These are phyloP conservation scores for Abrus precatorius DNA, from an alignment of 306 rosid genomes.

Conservation along the genomic window DNA sequence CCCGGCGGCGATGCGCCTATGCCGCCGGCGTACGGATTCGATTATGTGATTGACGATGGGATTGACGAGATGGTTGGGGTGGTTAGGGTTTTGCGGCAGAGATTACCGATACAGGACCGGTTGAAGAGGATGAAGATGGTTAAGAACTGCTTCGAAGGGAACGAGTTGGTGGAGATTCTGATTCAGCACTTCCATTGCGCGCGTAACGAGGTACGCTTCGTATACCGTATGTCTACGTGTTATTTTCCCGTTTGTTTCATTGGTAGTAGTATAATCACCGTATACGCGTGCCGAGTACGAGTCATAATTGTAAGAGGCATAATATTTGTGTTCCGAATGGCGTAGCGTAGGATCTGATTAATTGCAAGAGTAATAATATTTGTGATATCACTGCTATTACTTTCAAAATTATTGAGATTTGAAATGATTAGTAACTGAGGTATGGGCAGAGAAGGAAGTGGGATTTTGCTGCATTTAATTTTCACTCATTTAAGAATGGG, in stretches of 20 bases:
- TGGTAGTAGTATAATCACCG: background rate
- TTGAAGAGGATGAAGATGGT: slow-evolving; percentile 79
- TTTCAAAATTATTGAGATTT: background rate
- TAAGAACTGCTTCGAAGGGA: slow-evolving; percentile 80
- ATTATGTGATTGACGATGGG: slow-evolving; percentile 49
- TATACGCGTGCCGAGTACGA: background rate
- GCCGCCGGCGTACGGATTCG: slow-evolving; percentile 78
- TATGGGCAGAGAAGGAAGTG: background rate
- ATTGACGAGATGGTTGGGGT: slow-evolving; percentile 65
- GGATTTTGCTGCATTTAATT: background rate
- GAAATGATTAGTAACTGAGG: background rate
- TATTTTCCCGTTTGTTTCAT: background rate
- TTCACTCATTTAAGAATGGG: background rate
- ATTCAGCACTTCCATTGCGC: slow-evolving; percentile 73
- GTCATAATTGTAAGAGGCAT: too few relatives aligned
- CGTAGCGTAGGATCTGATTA: too few relatives aligned
- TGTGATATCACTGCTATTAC: background rate
- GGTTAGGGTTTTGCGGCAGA: slow-evolving; percentile 69
- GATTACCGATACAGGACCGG: slow-evolving; percentile 82
- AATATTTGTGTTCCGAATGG: background rate
- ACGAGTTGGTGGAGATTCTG: slow-evolving; percentile 73
- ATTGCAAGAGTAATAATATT: too few relatives aligned
- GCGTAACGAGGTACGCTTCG: slow-evolving; percentile 75
- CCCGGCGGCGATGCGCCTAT: slow-evolving; percentile 76
- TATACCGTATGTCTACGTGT: slow-evolving; percentile 39